phyloP scores from a whole-genome alignment of 768 basidiomycete genomes.

The Floccularia luteovirens region DNA sequence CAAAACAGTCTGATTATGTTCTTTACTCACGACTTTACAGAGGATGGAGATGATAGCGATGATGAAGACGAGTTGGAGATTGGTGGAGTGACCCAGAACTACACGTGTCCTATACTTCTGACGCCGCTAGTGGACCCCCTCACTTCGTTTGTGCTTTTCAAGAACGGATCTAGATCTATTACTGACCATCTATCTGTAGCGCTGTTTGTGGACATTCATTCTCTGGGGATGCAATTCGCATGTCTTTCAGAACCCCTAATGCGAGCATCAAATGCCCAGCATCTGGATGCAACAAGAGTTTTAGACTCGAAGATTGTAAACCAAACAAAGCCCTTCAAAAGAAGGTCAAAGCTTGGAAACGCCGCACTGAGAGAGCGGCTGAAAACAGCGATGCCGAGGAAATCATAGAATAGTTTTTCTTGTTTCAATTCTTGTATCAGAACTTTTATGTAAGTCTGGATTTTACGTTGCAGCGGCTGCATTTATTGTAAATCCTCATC shows the following conservation, averaged over 20 bases:
- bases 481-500: no score
- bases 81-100: conserved; percentile 78
- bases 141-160: conserved; percentile 57
- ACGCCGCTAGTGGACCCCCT: conserved; percentile 61
- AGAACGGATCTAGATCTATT: conserved; percentile 1
- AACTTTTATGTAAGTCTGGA: conserved; percentile 1
- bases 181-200: conserved; percentile 24
- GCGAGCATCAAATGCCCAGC: conserved; percentile 51
- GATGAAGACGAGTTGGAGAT: conserved; percentile 89
- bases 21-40: conserved; percentile 27
- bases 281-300: conserved; percentile 59
- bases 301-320: conserved; percentile 43
- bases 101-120: conserved; percentile 79
- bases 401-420: conserved; percentile 32
- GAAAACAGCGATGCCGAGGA: conserved; percentile 58
- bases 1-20: not conserved
- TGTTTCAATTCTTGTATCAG: not conserved
- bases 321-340: conserved; percentile 53
- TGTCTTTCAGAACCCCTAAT: conserved; percentile 40
- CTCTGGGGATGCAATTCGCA: conserved; percentile 61
- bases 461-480: no score
- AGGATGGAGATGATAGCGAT: conserved; percentile 75
- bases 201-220: conserved; percentile 75
- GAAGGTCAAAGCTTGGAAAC: conserved; percentile 50
- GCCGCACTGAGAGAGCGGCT: conserved; percentile 40